These are phyloP conservation scores for Santalum album DNA, from an alignment of 164 flowering plant species.

Conservation along the genomic window DNA sequence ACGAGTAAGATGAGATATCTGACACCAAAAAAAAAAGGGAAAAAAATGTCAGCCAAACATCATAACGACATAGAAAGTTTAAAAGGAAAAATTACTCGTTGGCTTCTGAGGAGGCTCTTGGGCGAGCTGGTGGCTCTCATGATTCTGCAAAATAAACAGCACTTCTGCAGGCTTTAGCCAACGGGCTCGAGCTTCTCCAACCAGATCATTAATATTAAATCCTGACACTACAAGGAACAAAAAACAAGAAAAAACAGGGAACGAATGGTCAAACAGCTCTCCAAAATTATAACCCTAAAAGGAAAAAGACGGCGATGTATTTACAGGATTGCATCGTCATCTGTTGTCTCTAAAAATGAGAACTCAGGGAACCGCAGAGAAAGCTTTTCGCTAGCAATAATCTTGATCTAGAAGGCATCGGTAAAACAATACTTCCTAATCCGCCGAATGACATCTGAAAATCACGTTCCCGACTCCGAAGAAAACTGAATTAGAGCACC, in stretches of 20 bases:
- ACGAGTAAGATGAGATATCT: not conserved
- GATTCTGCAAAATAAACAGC: slow-evolving; percentile 52
- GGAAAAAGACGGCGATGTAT: no score
- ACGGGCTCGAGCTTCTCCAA: slow-evolving; percentile 52
- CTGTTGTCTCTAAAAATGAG: no score
- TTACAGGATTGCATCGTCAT: no score
- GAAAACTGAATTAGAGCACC: no score
- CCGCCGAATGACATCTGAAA: no score
- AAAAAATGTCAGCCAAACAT: not conserved
- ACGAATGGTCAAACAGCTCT: no score
- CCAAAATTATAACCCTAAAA: no score
- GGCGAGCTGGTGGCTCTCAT: slow-evolving; percentile 41
- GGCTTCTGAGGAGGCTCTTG: slow-evolving; percentile 51
- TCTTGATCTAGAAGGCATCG: no score
- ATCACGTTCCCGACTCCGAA: no score
- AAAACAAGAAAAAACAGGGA: not conserved
- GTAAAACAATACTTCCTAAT: no score
- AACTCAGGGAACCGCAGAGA: no score
- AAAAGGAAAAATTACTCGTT: slow-evolving; percentile 28
- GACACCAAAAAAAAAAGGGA: not conserved
- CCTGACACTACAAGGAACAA: slow-evolving; percentile 25
- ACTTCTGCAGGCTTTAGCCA: slow-evolving; percentile 91
- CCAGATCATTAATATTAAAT: slow-evolving; percentile 39
- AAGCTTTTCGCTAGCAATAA: no score
- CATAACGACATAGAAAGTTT: not conserved